A percentile compares a stretch with the other conserved stretches of the same genome.
These are phyloP conservation scores for Venturia aucupariae DNA, from an alignment of 2,329 filamentous ascomycete species.

Conservation along the genomic window DNA sequence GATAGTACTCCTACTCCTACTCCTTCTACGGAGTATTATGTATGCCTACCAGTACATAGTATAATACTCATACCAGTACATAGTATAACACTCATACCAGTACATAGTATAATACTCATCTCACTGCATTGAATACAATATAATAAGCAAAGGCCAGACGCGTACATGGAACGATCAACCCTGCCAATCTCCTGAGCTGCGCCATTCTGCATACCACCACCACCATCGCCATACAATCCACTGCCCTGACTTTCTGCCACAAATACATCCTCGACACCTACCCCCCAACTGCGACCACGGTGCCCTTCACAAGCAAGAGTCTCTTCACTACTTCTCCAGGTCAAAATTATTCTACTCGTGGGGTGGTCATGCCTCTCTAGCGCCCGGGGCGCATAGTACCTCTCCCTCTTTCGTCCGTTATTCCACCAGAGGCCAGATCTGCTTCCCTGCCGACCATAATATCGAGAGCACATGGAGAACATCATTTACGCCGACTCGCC, in stretches of 20 bases:
- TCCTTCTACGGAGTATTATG: too few species aligned
- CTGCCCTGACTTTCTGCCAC: background rate
- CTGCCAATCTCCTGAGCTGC: background rate
- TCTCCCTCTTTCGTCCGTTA: background rate
- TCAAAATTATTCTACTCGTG: background rate
- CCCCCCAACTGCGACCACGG: background rate
- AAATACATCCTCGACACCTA: too few species aligned
- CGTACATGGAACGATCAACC: background rate
- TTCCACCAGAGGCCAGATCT: background rate
- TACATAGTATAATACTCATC: too few species aligned
- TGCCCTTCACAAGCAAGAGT: background rate
- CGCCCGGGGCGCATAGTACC: background rate
- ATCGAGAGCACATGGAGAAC: constrained; percentile 58
- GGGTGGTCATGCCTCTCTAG: background rate
- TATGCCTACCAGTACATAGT: too few species aligned
- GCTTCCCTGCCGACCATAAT: constrained; percentile 2
- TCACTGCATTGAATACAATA: too few species aligned
- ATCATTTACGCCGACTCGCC: constrained; percentile 80
- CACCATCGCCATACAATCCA: background rate
- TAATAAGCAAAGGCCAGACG: background rate
- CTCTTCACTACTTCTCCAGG: background rate
- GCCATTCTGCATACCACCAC: background rate
- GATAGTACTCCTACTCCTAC: too few species aligned
- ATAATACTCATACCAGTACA: too few species aligned
- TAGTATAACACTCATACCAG: too few species aligned